These are phyloP conservation scores for Themeda triandra DNA, from an alignment of 176 grass and related monocot species.

Conservation along the genomic window DNA sequence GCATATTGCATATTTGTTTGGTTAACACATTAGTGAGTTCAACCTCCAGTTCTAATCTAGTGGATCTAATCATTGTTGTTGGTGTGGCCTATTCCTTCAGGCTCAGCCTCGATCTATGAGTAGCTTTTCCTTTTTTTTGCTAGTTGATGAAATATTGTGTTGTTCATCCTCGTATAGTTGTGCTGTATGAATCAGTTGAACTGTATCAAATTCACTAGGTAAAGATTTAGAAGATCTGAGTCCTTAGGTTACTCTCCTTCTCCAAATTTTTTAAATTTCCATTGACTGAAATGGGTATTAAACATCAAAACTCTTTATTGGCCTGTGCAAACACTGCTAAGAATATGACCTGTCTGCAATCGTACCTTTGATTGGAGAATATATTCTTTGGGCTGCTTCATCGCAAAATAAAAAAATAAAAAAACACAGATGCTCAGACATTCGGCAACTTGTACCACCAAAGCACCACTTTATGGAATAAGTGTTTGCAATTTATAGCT, in stretches of 20 bases:
- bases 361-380: conserved; percentile 2
- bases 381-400: background rate
- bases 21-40: background rate
- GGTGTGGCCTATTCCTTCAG: background rate
- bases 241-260: background rate
- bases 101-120: background rate
- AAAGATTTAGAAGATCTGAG: background rate
- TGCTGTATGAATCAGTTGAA: background rate
- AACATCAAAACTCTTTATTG: background rate
- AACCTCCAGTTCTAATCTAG: background rate
- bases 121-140: background rate
- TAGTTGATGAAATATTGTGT: background rate
- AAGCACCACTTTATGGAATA: background rate
- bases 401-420: background rate
- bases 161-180: background rate
- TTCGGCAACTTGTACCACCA: background rate
- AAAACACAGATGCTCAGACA: background rate
- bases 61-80: background rate
- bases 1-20: background rate
- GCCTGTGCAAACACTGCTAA: background rate
- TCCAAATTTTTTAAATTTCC: background rate
- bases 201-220: background rate
- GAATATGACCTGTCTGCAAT: background rate
- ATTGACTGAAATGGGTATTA: background rate
- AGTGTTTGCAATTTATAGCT: background rate